Evolutionary conservation across 805 yeast species (phyloP), one percentile per base, ranked within the genome.

Genomic region (Lipomyces sp.): DNA sequence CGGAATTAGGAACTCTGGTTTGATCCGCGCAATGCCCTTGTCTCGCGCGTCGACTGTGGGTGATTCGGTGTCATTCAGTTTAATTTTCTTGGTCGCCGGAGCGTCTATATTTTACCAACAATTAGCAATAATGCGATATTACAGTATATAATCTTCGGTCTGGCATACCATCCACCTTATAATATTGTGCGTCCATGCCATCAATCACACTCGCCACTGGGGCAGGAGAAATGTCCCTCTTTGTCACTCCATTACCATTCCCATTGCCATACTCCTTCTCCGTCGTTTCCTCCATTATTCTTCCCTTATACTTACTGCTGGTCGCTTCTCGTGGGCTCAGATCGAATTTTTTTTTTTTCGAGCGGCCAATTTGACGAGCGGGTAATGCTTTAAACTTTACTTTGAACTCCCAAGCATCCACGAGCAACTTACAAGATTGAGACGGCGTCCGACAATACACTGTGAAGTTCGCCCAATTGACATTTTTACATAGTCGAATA

Each of bases 1-100:
- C 13, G 65, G 65, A 24, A 63, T 45, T 8, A 63, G 42, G 51
- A 42, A 92, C 74, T 92, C 95, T 1, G 87, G 78, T 77, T 92
- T 92, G 73, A 92, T 84, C 10, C 87, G 84, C 0, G 97, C 97
- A 60, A 88, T 80, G 57, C 97, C 96, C 68, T 84, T 86, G 32
- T 78, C 76, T 45, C 65, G 62, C 4, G 65, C 15, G 42, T 48
- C 61, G 11, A 15, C 54, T 24, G n/a, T 29, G n/a, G n/a, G 34
- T 8, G 54, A 24, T 32, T 61, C 64, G 5, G 29, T 30, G 55
- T 24, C 54, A 45, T 51, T 39, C 45, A 51, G 24, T 30, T 33
- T 53, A 13, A n/a, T 30, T 30, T n/a, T 54, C 11, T 54, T 51
- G 15, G 24, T 35, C 5, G 45, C 42, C 5, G 54, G 55, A 18